Evolutionary conservation across 495 filamentous ascomycete genomes (phyloP).

Genomic region (Aspergillus sparsus): DNA sequence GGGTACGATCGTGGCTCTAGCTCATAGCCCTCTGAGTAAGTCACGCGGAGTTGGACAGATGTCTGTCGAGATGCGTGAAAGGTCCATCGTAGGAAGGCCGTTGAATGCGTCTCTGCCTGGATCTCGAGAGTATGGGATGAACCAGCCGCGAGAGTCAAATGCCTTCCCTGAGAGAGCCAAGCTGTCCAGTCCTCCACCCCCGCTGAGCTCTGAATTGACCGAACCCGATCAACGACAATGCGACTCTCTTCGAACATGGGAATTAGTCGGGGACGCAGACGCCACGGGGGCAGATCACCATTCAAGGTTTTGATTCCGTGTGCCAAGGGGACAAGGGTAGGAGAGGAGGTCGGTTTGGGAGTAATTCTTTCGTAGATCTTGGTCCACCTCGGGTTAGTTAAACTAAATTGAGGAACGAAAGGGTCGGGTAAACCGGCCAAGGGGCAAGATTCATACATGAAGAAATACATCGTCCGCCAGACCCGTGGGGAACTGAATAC

Average conservation of each 20-base stretch:
- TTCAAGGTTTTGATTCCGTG: conserved; percentile 37
- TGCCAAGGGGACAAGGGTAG: conserved; percentile 19
- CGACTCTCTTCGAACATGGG: conserved; percentile 35
- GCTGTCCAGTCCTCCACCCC: conserved; percentile 24
- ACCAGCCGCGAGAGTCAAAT: conserved; percentile 23
- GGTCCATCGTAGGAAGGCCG: conserved; percentile 37
- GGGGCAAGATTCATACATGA: conserved; percentile 30
- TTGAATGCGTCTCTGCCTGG: conserved; percentile 39
- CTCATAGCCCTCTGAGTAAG: conserved; percentile 45
- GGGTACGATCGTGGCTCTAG: conserved; percentile 41
- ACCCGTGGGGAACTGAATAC: conserved; percentile 36
- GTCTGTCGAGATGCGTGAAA: conserved; percentile 28
- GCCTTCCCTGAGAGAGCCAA: conserved; percentile 12
- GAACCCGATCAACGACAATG: conserved; percentile 23
- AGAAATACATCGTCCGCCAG: conserved; percentile 42
- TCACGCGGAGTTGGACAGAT: conserved; percentile 32
- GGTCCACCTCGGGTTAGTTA: background rate
- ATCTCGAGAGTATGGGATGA: conserved; percentile 37
- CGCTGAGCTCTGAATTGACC: conserved; percentile 27
- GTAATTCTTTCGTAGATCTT: conserved; percentile 42
- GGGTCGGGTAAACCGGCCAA: background rate
- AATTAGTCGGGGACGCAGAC: conserved; percentile 34
- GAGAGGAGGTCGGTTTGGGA: conserved; percentile 6
- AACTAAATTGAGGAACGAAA: background rate
- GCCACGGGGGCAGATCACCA: conserved; percentile 41